A percentile compares a stretch with the other conserved stretches of the same genome.
Evolutionary conservation across 2,329 filamentous ascomycete species (phyloP).

Genomic region (Pyrenochaeta sp.): DNA sequence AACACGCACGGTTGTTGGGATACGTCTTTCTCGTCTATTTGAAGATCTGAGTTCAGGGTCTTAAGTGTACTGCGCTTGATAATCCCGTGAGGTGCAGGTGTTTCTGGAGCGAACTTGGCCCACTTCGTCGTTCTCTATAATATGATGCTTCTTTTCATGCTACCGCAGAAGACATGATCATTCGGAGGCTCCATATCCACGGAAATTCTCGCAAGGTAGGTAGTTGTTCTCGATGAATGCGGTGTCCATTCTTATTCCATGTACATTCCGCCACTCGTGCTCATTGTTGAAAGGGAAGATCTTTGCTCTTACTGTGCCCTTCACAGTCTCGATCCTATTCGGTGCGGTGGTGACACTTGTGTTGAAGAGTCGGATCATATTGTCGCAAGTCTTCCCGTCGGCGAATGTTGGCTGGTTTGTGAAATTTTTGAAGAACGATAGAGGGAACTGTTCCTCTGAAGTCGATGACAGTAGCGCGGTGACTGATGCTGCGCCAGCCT

Average conservation of each 20-base stretch:
- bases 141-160: not conserved
- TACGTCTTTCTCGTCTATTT: no score
- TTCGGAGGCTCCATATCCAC: conserved; percentile 29
- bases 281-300: conserved; percentile 41
- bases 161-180: not conserved
- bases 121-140: not conserved
- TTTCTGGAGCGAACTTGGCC: not conserved
- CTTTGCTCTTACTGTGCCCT: conserved; percentile 41
- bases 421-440: conserved; percentile 59
- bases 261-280: conserved; percentile 39
- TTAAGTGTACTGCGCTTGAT: not conserved
- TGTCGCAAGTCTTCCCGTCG: conserved; percentile 54
- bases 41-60: no score
- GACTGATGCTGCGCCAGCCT: conserved; percentile 26
- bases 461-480: conserved; percentile 24
- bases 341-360: conserved; percentile 51
- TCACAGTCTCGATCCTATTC: conserved; percentile 44
- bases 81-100: not conserved
- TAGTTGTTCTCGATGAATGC: conserved; percentile 54
- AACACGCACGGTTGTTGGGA: no score
- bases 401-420: conserved; percentile 64
- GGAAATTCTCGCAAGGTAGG: conserved; percentile 41
- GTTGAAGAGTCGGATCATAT: conserved; percentile 57
- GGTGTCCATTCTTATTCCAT: conserved; percentile 48
- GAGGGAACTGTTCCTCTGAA: conserved; percentile 42